Conservation (phyloP, 2,329 filamentous ascomycete species). For the Diaporthe aspalathi region DNA sequence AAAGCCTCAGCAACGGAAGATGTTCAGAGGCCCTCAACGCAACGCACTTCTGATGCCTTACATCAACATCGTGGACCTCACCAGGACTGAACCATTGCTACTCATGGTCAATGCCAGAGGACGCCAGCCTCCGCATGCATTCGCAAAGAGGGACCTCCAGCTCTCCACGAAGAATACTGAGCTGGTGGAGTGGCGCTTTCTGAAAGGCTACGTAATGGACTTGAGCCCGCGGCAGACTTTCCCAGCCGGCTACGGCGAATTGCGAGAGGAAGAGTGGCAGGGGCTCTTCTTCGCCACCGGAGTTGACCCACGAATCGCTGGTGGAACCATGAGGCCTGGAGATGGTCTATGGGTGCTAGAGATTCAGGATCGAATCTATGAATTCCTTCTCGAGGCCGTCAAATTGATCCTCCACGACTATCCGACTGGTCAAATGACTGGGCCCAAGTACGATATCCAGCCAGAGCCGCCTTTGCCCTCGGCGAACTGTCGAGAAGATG, state of each 20-base stretch:
- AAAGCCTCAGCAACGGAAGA: accelerated
- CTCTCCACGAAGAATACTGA: background rate
- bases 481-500: background rate
- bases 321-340: accelerated
- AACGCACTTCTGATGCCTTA: background rate
- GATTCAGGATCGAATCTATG: background rate
- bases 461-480: background rate
- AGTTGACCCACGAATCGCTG: background rate
- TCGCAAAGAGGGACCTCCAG: background rate
- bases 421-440: background rate
- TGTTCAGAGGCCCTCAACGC: background rate
- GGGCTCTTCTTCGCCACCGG: accelerated
- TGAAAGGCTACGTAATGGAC: background rate
- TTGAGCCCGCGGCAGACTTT: background rate
- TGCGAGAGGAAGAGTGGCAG: background rate
- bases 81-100: background rate
- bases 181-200: background rate
- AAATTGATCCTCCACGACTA: background rate
- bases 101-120: conserved; percentile 3
- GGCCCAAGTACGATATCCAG: background rate
- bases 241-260: background rate
- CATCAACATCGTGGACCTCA: background rate
- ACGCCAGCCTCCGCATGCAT: background rate
- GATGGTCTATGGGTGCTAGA: background rate
- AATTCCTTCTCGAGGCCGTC: background rate